Evolutionary conservation across 352 stramenopile genomes (phyloP), one percentile per base, ranked within the genome.

Genomic region (Phytopythium sindhum): DNA sequence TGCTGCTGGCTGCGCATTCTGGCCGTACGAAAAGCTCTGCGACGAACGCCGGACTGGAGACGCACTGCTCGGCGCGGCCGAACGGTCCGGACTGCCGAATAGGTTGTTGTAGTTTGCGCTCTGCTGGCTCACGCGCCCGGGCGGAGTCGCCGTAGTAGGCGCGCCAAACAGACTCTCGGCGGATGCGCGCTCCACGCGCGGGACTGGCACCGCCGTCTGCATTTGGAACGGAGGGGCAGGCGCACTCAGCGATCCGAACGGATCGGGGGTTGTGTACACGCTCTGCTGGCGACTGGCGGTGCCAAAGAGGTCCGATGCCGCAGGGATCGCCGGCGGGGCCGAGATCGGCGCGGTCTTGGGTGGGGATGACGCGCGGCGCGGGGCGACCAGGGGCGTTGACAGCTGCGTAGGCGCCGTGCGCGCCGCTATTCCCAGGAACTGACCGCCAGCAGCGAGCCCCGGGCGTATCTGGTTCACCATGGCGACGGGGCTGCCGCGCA

Each of bases 351-450:
- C 50, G 47, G 45, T 67, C 39, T 45, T 47, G 17, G 47, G 57
- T n/a, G 73, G 68, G 44, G 65, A 51, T 14, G 76, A 75, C 23
- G 69, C 47, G 26, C 78, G 67, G 11, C 77, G 77, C 41, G 74
- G 64, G 0, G 73, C 66, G 10, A 87, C 78, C 3, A 90, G 60
- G 8, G 81, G 81, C 23, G 81, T 90, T 4, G 81, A 77, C 35
- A 90, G 60, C 57, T 90, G 81, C 44, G 79, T 88, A 31, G 77
- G 78, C 7, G 74, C 69, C 33, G 75, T 51, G 19, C 77, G 77
- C 37, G 83, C 71, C 1, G 74, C 70, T 26, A 14, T 17, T 67
- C 73, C 70, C 63, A 63, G 67, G 65, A 76, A 74, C 24, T 67
- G 65, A 7, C 67, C 65, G 12, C 58, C 58, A 15, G 50, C 28